Evolutionary conservation across 78 protist species (phyloP), one percentile per base, ranked within the genome.

Genomic region (Polysphondylium violaceum): DNA sequence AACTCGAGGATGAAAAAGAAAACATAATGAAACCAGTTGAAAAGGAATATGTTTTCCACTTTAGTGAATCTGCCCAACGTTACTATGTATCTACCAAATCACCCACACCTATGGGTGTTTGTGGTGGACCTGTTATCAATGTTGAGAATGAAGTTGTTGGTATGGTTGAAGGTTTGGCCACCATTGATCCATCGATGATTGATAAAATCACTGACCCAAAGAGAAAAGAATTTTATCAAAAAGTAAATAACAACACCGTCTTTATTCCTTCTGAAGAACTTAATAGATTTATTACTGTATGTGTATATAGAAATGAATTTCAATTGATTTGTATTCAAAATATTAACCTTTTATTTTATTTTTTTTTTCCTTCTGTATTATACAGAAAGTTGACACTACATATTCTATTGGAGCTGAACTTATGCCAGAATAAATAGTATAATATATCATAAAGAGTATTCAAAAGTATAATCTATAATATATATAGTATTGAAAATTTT

Each of bases 51-150:
- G 33, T 16, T 16, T 67, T 67, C 27, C 58, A 79, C 27, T 51
- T 67, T 50, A 41, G 2, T 17, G 88, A 79, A 40, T 21, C 88
- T 27, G 14, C 35, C 3, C 64, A 71, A 31, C 64, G 88, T 67
- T 71, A 47, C 27, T 79, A 50, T 53, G 65, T 79, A 16, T 16
- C n/a, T 17, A 79, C 88, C 3, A 31, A 43, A 36, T 25, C 29
- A 25, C 59, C 68, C 25, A 50, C 88, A 67, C 88, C 88, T 67
- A 79, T 79, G 88, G 88, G 88, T 36, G n/a, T 79, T 7, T 79
- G 88, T 67, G 88, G 81, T 40, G 88, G 88, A 23, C 88, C 88
- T n/a, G 88, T 55, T 17, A 53, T 79, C 29, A 79, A 79, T 40
- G 23, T 64, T 40, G 76, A 79, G 16, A 79, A 79, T 67, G 88